Base-by-base conservation (phyloP, 805 yeast genomes). In the Candida odintsovae region DNA sequence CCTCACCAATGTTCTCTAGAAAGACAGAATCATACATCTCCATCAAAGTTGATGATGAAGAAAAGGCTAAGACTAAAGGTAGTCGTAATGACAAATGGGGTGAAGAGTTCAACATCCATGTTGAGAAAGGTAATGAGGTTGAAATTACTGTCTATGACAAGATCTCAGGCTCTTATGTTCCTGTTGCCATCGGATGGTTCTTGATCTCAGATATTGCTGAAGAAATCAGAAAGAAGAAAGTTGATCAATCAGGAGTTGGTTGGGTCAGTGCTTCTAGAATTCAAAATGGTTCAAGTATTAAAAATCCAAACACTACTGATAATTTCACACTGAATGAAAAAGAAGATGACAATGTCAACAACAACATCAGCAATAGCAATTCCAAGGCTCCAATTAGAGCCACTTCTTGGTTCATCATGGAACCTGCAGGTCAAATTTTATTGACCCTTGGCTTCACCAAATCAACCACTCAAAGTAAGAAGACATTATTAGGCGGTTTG, bases 111-210 rank as follows among this genome's bases (percentile, higher is more conserved):
- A 78, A 78, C 44, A 77, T 94, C 47, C 81, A 80, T 35, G 86
- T 94, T 38, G 96, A 87, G 50, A 88, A 84, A 63, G 97, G 96
- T 23, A 88, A 92, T 60, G 99, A 94, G 67, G 75, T 90, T 39
- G 97, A 90, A 58, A 72, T 94, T 48, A 79, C 90, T 2, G 88
- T 94, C 5, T 90, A 84, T 64, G 99, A 94, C 63, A 83, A 82
- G 55, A 67, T 71, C 23, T 86, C 86, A 35, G 79, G 73, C 48
- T 76, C 72, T 42, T 69, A 75, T 49, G 80, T 83, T 9, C 98
- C 99, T 0, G 97, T 94, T 8, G 99, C 96, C 9, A 74, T 94
- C 35, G 80, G 86, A 57, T 94, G 99, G 99, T 75, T 92, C 23
- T 77, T 92, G 33, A 72, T 94, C 25, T 82, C 95, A 4, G 99